Base-by-base conservation (phyloP, 202 grass and related monocot genomes). In the Miscanthus sacchariflorus region DNA sequence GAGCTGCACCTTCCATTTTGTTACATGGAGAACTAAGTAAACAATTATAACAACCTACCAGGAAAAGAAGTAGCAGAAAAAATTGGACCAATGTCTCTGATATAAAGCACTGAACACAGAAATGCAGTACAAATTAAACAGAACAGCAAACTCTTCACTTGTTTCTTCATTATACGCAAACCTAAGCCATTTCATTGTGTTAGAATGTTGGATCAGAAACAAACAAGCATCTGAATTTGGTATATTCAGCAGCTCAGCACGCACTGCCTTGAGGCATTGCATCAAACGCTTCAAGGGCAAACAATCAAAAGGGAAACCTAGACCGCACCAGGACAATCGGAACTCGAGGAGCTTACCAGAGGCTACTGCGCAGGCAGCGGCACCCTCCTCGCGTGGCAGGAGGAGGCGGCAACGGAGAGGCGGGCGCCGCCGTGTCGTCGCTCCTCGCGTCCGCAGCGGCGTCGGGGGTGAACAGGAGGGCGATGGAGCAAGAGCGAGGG, bases 271-370 rank as follows among this genome's bases (percentile, higher is more conserved):
- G 1, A 49, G 39, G 12, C 70, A 81, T 64, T 81, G 33, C 30
- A 64, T 77, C 49, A 14, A 85, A 71, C 77, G 65, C 18, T 28
- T 43, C 1, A 36, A 7, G 39, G 5, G 12, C 76, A 24, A 0
- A 59, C 8, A 74, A 21, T 15, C 39, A 52, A 73, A 71, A 2
- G 6, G 63, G 9, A 12, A 58, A 38, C 76, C 6, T 23, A 48
- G 18, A 25, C 0, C 61, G 38, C 0, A 49, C 5, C 8, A 6
- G 46, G 18, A 9, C 48, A 44, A 38, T 48, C n/a, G 40, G 72
- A 2, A 43, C 18, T 21, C 68, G 5, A 25, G 15, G 48, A 38
- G 77, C 38, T 82, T 86, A 92, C 90, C 38, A 9, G 44, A 79
- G 36, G 17, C 79, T 92, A 89, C 36, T 74, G 58, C 9, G 27